A percentile compares a stretch with the other conserved stretches of the same genome.
Conservation (phyloP, 2,329 filamentous ascomycete genomes). For the Nemania serpens region DNA sequence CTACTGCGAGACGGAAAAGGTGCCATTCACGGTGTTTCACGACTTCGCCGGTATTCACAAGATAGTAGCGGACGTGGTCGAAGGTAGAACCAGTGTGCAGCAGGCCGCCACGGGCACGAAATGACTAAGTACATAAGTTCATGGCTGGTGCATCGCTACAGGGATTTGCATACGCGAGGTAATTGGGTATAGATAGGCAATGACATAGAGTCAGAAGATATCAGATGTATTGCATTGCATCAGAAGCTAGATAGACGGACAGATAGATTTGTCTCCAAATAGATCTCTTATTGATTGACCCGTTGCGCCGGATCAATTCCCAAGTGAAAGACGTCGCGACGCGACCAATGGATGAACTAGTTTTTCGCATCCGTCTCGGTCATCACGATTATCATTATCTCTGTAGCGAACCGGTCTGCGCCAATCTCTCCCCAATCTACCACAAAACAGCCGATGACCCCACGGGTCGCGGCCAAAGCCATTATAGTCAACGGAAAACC, state of each 20-base stretch:
- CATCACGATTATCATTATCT: no score
- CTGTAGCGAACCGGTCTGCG: no score
- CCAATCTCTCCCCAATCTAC: no score
- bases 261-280: slow-evolving; percentile 1
- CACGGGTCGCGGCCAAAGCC: no score
- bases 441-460: no score
- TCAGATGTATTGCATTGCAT: slow-evolving; percentile 4
- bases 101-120: slow-evolving; percentile 63
- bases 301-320: not conserved
- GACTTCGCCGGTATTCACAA: slow-evolving; percentile 80
- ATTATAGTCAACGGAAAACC: no score
- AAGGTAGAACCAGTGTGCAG: slow-evolving; percentile 71
- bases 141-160: slow-evolving; percentile 2
- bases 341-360: not conserved
- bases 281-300: slow-evolving; percentile 8
- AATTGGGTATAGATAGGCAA: slow-evolving; percentile 16
- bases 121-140: not conserved
- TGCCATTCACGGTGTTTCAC: slow-evolving; percentile 86
- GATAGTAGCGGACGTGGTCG: slow-evolving; percentile 77
- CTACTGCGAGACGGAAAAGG: slow-evolving; percentile 81
- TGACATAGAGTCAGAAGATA: slow-evolving; percentile 8
- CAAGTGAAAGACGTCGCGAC: not conserved
- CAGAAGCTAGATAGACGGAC: slow-evolving; percentile 11
- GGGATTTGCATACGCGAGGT: not conserved
- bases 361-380: not conserved